Evolutionary conservation across 768 basidiomycete genomes (phyloP).

Genomic region (Suillus sp.): DNA sequence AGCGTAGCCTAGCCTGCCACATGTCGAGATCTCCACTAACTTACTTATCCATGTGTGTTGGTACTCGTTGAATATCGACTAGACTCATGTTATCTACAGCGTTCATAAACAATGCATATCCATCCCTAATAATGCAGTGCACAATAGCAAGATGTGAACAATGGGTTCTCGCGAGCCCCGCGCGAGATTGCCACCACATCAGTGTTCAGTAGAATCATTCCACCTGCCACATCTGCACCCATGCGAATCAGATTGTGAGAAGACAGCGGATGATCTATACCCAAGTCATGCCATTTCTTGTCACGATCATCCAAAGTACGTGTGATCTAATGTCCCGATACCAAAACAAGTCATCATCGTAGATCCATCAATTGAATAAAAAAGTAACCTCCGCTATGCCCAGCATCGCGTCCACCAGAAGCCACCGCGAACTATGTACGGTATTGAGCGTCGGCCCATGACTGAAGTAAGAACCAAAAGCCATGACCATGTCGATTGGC

Average conservation of each 20-base stretch:
- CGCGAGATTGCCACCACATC: background rate
- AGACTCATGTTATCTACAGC: conserved; percentile 3
- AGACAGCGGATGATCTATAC: background rate
- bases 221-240: background rate
- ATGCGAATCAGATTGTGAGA: conserved; percentile 1
- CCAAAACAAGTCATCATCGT: conserved; percentile 22
- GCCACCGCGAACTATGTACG: conserved; percentile 22
- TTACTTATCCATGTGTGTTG: conserved; percentile 12
- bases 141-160: background rate
- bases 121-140: background rate
- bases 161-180: background rate
- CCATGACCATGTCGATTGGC: conserved; percentile 45
- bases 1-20: conserved; percentile 8
- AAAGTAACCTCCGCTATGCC: conserved; percentile 14
- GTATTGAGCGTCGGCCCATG: conserved; percentile 39
- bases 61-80: conserved; percentile 7
- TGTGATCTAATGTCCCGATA: conserved; percentile 18
- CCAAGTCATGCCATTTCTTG: conserved; percentile 16
- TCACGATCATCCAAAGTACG: conserved; percentile 11
- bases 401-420: conserved; percentile 24
- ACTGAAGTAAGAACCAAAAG: conserved; percentile 40
- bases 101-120: background rate
- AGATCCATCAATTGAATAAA: conserved; percentile 11
- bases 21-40: conserved; percentile 5
- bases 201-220: background rate